Conservation (phyloP, 768 basidiomycete species). For the Psilocybe tampanensis region DNA sequence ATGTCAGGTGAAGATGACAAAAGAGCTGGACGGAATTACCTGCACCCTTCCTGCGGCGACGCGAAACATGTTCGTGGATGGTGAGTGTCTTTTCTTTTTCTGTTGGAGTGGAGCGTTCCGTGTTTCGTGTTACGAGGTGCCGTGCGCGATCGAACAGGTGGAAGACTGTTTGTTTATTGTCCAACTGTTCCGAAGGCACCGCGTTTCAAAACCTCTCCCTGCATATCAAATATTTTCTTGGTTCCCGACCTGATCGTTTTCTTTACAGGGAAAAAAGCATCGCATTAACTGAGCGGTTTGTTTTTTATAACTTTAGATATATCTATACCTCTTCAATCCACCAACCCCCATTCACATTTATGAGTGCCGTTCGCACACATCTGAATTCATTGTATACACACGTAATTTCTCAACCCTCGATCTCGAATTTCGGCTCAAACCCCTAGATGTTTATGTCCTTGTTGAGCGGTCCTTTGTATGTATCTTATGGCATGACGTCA, state of each 20-base stretch:
- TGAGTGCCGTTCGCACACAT: not conserved
- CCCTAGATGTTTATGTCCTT: too few relatives aligned
- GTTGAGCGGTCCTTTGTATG: too few relatives aligned
- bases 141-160: not conserved
- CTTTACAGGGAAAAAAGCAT: not conserved
- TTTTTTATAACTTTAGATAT: not conserved
- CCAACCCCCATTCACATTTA: not conserved
- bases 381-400: too few relatives aligned
- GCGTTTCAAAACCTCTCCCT: not conserved
- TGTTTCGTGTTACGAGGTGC: not conserved
- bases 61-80: conserved; percentile 97
- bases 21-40: conserved; percentile 81
- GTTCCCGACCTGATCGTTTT: not conserved
- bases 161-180: not conserved
- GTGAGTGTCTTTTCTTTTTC: conserved; percentile 41
- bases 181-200: not conserved
- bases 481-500: too few relatives aligned
- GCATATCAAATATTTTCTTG: not conserved
- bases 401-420: too few relatives aligned
- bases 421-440: too few relatives aligned
- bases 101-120: not conserved
- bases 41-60: conserved; percentile 90
- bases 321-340: not conserved
- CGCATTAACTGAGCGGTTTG: not conserved
- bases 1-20: conserved; percentile 77